These are phyloP conservation scores for Paspalum notatum DNA, from an alignment of 176 grass and related monocot species.

Conservation along the genomic window DNA sequence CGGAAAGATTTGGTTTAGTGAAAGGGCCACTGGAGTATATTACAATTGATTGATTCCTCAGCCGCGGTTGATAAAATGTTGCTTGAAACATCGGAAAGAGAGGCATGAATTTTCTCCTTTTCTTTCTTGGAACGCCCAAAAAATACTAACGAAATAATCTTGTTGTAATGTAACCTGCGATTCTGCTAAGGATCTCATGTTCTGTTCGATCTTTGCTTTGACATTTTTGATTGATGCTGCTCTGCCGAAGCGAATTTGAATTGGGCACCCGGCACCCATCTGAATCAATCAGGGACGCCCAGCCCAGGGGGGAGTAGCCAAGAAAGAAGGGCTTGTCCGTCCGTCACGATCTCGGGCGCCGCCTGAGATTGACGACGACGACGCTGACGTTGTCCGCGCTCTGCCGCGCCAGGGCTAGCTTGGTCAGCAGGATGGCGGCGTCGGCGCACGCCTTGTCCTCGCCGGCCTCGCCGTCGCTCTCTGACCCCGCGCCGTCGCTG, in stretches of 20 bases:
- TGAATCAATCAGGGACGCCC: not conserved
- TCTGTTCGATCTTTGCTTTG: constrained; percentile 14
- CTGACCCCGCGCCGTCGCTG: constrained; percentile 28
- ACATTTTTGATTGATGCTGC: not conserved
- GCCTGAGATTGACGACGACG: constrained; percentile 71
- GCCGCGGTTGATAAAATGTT: constrained; percentile 36
- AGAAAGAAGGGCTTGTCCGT: not conserved
- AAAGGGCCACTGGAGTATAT: constrained; percentile 23
- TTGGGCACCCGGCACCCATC: not conserved
- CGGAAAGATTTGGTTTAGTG: constrained; percentile 2
- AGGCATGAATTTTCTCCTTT: not conserved
- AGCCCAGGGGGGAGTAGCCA: too few species aligned
- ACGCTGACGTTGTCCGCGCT: constrained; percentile 82
- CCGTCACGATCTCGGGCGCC: constrained; percentile 43
- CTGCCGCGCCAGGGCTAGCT: constrained; percentile 78
- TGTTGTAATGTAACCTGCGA: constrained; percentile 4
- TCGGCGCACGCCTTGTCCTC: constrained; percentile 61
- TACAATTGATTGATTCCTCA: constrained; percentile 43
- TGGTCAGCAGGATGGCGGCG: constrained; percentile 77
- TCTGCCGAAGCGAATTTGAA: not conserved
- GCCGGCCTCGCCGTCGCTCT: constrained; percentile 33
- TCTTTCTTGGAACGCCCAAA: not conserved
- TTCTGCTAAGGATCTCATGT: not conserved
- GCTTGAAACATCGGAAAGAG: constrained; percentile 40
- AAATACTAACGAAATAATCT: constrained; percentile 17